phyloP scores from a whole-genome alignment of 345 rosid species.

The Eucalyptus leucophloia region DNA sequence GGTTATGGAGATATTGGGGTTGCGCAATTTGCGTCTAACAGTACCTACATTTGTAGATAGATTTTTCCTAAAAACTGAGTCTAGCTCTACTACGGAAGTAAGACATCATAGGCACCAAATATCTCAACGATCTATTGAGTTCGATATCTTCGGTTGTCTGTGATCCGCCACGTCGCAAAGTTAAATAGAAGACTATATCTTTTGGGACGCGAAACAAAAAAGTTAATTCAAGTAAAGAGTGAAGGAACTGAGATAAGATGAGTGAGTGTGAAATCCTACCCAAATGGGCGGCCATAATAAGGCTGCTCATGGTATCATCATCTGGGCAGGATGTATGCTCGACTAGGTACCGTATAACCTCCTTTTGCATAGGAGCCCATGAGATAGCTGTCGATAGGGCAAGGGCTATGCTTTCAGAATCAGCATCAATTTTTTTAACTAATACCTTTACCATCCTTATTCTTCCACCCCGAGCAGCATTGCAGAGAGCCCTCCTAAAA shows the following conservation, averaged over 20 bases:
- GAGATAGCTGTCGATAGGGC: neutral
- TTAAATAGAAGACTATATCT: neutral
- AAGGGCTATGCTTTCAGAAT: neutral
- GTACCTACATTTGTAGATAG: neutral
- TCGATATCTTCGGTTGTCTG: rapidly evolving
- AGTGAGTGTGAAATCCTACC: neutral
- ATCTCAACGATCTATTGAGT: rapidly evolving
- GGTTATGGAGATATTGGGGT: too few species aligned
- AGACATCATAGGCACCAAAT: neutral
- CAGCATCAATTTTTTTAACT: too few species aligned
- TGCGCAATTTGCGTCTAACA: too few species aligned
- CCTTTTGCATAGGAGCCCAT: neutral
- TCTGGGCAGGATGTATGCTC: rapidly evolving
- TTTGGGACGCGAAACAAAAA: neutral
- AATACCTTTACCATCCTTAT: too few species aligned
- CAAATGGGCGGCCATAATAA: neutral
- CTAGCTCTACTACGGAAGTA: neutral
- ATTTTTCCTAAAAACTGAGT: neutral
- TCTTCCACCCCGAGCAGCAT: neutral
- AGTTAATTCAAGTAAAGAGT: neutral
- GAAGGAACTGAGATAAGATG: neutral
- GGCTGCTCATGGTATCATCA: neutral
- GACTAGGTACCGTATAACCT: neutral
- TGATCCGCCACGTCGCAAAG: rapidly evolving
- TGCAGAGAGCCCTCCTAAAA: too few species aligned